Conservation (phyloP, 768 basidiomycete species). For the Epithele typhae region DNA sequence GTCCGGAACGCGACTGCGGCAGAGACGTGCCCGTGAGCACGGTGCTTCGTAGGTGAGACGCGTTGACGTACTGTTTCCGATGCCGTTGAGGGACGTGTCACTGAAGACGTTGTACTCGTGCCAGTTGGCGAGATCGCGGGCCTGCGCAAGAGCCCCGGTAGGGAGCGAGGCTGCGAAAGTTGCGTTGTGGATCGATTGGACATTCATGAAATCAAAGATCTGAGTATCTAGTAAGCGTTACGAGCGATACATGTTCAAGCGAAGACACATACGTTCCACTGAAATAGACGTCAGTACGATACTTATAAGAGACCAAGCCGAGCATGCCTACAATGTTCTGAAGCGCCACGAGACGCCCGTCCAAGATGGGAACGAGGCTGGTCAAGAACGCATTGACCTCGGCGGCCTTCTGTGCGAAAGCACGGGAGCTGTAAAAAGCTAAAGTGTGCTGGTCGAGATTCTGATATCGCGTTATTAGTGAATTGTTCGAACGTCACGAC, state of each 20-base stretch:
- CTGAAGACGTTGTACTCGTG: constrained; percentile 71
- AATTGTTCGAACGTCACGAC: neutral
- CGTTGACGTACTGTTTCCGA: constrained; percentile 33
- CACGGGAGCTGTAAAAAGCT: constrained; percentile 50
- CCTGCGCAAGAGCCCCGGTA: constrained; percentile 45
- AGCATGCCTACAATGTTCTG: constrained; percentile 50
- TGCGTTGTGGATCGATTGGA: constrained; percentile 62
- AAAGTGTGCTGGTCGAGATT: constrained; percentile 31
- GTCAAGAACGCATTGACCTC: constrained; percentile 46
- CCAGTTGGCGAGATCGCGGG: constrained; percentile 61
- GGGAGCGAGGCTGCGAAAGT: constrained; percentile 48
- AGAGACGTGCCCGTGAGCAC: too few relatives aligned
- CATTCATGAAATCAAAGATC: constrained; percentile 75
- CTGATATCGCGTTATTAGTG: constrained; percentile 11
- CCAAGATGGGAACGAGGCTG: constrained; percentile 46
- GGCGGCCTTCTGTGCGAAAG: constrained; percentile 41
- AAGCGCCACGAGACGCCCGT: constrained; percentile 47
- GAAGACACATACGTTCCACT: constrained; percentile 48
- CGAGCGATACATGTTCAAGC: too few relatives aligned
- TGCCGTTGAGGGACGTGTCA: constrained; percentile 44
- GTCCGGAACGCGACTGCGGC: constrained; percentile 67
- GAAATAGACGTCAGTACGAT: constrained; percentile 11
- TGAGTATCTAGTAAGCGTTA: constrained; percentile 16
- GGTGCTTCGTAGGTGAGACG: too few relatives aligned
- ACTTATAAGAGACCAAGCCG: too few relatives aligned